phyloP scores from a whole-genome alignment of 163 green algal species.

The Scenedesmus sp. region DNA sequence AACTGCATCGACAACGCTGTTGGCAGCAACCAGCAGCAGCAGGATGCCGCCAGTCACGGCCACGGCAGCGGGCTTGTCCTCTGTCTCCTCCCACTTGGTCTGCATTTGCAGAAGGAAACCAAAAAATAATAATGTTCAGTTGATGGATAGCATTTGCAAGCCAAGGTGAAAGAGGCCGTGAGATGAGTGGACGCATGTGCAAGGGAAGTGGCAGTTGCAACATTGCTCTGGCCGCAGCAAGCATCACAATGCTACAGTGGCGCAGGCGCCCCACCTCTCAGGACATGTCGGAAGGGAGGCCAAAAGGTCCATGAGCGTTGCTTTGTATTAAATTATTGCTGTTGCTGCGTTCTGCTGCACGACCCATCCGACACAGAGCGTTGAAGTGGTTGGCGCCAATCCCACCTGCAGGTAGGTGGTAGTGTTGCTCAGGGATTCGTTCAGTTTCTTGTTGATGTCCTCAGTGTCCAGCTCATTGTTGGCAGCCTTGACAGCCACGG shows the following conservation, averaged over 20 bases:
- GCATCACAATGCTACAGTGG: not conserved
- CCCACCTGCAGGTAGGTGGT: slow-evolving; percentile 30
- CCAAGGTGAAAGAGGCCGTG: not conserved
- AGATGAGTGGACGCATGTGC: too few relatives aligned
- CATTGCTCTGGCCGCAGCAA: not conserved
- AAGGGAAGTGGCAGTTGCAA: not conserved
- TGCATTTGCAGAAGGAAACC: too few relatives aligned
- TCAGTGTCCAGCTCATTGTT: slow-evolving; percentile 41
- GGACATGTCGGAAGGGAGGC: not conserved
- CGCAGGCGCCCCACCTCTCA: not conserved
- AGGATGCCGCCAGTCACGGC: slow-evolving; percentile 53
- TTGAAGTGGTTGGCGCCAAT: not conserved
- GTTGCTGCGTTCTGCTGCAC: not conserved
- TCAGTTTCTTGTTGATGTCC: slow-evolving; percentile 44
- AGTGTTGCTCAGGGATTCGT: slow-evolving; percentile 41
- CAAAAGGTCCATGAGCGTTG: not conserved
- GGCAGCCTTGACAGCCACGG: not conserved
- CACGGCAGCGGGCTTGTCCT: slow-evolving; percentile 70
- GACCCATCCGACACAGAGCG: not conserved
- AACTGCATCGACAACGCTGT: slow-evolving; percentile 54
- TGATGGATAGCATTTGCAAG: not conserved
- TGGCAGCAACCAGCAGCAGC: slow-evolving; percentile 52
- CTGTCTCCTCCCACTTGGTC: slow-evolving; percentile 68
- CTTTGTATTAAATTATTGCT: not conserved
- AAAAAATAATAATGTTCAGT: not conserved